Evolutionary conservation across 345 rosid species (phyloP).

Genomic region (Eucalyptus regnans): DNA sequence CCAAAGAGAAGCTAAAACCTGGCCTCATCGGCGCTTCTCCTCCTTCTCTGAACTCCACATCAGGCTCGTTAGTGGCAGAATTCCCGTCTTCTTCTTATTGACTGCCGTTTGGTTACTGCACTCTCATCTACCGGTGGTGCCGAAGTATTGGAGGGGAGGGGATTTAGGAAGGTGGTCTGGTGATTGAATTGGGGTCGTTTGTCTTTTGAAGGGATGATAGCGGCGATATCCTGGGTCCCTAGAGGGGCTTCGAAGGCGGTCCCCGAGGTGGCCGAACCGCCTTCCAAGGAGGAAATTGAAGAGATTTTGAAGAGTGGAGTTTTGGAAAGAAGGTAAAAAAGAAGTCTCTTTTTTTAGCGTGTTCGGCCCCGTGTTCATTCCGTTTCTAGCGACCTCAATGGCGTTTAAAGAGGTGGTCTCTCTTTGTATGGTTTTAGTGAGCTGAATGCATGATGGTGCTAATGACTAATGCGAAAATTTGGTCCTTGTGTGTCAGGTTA

Average conservation of each 20-base stretch:
- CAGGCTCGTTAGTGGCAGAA: neutral
- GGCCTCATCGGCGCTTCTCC: neutral
- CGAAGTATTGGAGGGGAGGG: neutral
- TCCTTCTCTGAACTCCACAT: neutral
- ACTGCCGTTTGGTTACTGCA: neutral
- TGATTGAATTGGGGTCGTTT: neutral
- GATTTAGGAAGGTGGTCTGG: neutral
- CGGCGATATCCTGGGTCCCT: conserved; percentile 79
- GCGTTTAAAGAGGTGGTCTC: neutral
- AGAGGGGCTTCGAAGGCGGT: conserved; percentile 63
- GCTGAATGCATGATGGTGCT: neutral
- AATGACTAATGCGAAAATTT: neutral
- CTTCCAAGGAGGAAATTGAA: conserved; percentile 72
- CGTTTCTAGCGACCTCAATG: neutral
- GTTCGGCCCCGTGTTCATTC: neutral
- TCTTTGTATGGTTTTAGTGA: neutral
- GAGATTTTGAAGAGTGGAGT: conserved; percentile 56
- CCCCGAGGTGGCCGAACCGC: conserved; percentile 62
- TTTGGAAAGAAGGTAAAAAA: conserved; percentile 25
- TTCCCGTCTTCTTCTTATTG: neutral
- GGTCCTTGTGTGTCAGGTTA: neutral
- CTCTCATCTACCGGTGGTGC: neutral
- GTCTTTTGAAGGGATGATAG: conserved; percentile 43
- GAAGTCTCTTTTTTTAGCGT: neutral
- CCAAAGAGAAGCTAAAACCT: neutral